These are phyloP conservation scores for Epichloe sibirici DNA, from an alignment of 2,329 filamentous ascomycete species.

Conservation along the genomic window DNA sequence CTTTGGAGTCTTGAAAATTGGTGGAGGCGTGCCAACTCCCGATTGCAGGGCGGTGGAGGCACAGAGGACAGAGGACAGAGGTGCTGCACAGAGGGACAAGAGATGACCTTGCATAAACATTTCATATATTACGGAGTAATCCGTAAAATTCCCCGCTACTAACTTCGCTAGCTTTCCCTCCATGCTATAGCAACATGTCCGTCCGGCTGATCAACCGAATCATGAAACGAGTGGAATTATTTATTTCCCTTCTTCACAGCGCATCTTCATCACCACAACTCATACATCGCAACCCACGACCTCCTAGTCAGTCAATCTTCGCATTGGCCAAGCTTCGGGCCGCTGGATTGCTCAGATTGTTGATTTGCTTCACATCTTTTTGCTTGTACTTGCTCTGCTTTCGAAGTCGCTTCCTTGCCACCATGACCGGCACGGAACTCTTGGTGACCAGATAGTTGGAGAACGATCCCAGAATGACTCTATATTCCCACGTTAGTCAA, in stretches of 20 bases:
- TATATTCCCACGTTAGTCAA: constrained; percentile 20
- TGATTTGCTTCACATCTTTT: constrained; percentile 56
- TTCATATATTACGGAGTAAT: background rate
- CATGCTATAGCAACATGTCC: background rate
- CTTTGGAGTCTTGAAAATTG: too few species aligned
- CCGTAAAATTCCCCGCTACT: background rate
- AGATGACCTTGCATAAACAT: too few species aligned
- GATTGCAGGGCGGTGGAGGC: too few species aligned
- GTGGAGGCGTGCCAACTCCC: too few species aligned
- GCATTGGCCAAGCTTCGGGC: constrained; percentile 56
- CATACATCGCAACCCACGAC: background rate
- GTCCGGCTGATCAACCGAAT: background rate
- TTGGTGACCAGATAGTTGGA: constrained; percentile 97
- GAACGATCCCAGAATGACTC: constrained; percentile 89
- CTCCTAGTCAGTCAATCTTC: constrained; percentile 65
- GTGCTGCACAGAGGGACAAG: too few species aligned
- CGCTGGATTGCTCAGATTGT: constrained; percentile 64
- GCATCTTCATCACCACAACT: background rate
- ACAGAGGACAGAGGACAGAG: too few species aligned
- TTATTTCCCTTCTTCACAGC: too few species aligned
- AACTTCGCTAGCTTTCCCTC: background rate
- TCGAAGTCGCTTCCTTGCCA: constrained; percentile 76
- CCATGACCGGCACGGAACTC: constrained; percentile 95
- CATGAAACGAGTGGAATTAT: too few species aligned
- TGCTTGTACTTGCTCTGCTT: constrained; percentile 77